Evolutionary conservation across 805 yeast genomes (phyloP).

Genomic region (Zygosaccharomyces pseudorouxii): DNA sequence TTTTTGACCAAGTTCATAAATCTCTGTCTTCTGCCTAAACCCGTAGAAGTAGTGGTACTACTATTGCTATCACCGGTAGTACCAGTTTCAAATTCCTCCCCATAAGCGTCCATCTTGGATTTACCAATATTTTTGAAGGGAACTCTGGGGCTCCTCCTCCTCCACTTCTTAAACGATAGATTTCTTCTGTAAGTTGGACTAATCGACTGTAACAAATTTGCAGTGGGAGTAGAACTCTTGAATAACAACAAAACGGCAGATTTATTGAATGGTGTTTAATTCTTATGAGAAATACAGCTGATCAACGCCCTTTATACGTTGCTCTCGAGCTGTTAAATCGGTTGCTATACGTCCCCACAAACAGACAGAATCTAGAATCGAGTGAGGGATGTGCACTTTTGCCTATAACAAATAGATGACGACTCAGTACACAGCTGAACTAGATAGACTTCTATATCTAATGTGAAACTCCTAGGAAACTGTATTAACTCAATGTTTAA

Average conservation of each 20-base stretch:
- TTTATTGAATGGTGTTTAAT: background rate
- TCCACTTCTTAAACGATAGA: conserved; percentile 19
- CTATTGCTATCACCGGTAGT: background rate
- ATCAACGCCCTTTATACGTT: background rate
- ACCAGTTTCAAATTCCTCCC: background rate
- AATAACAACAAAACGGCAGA: conserved; percentile 24
- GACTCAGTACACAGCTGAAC: no score
- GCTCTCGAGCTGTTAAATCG: background rate
- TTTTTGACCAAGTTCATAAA: conserved; percentile 48
- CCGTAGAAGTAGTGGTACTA: background rate
- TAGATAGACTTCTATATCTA: background rate
- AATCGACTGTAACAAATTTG: conserved; percentile 8
- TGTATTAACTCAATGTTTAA: background rate
- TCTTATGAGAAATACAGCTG: background rate
- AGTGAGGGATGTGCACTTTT: no score
- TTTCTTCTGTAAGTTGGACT: conserved; percentile 13
- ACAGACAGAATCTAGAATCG: background rate
- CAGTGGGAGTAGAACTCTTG: conserved; percentile 8
- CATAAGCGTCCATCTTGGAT: conserved; percentile 10
- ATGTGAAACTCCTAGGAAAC: background rate
- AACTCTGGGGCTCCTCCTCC: conserved; percentile 13
- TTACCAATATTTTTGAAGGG: conserved; percentile 10
- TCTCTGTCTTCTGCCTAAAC: conserved; percentile 40
- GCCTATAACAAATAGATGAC: background rate
- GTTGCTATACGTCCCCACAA: background rate